A percentile compares a stretch with the other conserved stretches of the same genome.
phyloP scores from a whole-genome alignment of 768 basidiomycete species.

The Russula sp. region DNA sequence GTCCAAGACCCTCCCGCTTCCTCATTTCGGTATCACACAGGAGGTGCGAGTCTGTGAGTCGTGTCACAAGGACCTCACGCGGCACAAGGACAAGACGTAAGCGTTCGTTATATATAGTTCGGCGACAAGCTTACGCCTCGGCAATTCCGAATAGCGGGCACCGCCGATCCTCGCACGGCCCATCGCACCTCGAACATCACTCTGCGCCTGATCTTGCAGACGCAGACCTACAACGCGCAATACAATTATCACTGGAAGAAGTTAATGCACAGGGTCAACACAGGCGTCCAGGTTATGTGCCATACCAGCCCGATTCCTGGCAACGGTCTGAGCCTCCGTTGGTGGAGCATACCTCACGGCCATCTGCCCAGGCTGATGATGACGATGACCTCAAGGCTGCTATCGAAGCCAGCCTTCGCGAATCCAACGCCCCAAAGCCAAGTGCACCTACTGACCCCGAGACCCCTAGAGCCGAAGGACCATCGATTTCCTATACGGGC shows the following conservation, averaged over 20 bases:
- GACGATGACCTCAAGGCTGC: conserved; percentile 93
- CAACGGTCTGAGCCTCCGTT: conserved; percentile 65
- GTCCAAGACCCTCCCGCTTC: conserved; percentile 75
- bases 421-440: conserved; percentile 71
- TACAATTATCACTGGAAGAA: conserved; percentile 86
- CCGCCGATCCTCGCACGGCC: conserved; percentile 55
- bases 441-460: conserved; percentile 70
- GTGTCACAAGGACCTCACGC: conserved; percentile 75
- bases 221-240: conserved; percentile 89
- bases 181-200: conserved; percentile 53
- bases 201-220: conserved; percentile 66
- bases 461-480: conserved; percentile 48
- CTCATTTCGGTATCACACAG: conserved; percentile 90
- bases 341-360: conserved; percentile 41
- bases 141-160: conserved; percentile 38
- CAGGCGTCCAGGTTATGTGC: conserved; percentile 63
- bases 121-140: conserved; percentile 30
- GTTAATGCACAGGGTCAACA: conserved; percentile 46
- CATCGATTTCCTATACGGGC: conserved; percentile 35
- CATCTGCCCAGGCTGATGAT: conserved; percentile 48
- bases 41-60: conserved; percentile 92
- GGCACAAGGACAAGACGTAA: conserved; percentile 59
- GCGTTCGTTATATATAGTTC: conserved; percentile 30
- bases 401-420: conserved; percentile 92
- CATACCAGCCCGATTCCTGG: conserved; percentile 58